Percentiles rank a stretch among this genome's conserved stretches.
Evolutionary conservation across 108 stramenopile genomes (phyloP).

Genomic region (Pseudonitzschia multistriata): DNA sequence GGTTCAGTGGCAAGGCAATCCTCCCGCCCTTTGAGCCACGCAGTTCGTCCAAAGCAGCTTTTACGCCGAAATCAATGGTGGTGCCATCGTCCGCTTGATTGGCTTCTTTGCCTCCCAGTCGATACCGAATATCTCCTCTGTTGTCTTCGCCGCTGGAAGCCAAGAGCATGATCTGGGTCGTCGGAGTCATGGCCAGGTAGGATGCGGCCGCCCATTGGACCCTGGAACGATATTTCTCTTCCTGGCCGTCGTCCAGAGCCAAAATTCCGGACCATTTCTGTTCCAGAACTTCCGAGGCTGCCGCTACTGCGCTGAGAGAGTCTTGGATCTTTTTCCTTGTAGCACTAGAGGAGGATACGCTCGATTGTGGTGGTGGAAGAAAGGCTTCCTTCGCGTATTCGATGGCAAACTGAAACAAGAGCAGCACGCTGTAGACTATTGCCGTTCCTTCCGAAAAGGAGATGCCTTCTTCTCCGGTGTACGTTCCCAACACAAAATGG

Average conservation of each 20-base stretch:
- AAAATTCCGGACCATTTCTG: slow-evolving; percentile 13
- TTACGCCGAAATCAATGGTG: background rate
- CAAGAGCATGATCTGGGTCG: slow-evolving; percentile 43
- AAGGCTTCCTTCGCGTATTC: slow-evolving; percentile 59
- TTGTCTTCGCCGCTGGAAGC: background rate
- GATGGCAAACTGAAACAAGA: slow-evolving; percentile 72
- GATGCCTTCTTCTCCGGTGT: background rate
- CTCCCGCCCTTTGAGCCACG: slow-evolving; percentile 49
- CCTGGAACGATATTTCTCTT: slow-evolving; percentile 22
- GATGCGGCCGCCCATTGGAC: slow-evolving; percentile 55
- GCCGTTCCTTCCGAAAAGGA: slow-evolving; percentile 53
- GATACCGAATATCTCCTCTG: slow-evolving; percentile 17
- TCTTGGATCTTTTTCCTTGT: background rate
- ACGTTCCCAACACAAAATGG: slow-evolving; percentile 28
- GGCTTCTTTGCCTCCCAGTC: slow-evolving; percentile 15
- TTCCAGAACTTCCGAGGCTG: background rate
- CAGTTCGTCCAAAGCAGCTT: slow-evolving; percentile 36
- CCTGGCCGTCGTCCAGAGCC: slow-evolving; percentile 14
- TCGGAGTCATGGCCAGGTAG: slow-evolving; percentile 50
- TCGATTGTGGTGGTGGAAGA: background rate
- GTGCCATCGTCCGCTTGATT: background rate
- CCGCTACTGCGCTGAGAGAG: background rate
- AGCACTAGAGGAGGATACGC: background rate
- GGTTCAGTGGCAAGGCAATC: slow-evolving; percentile 58
- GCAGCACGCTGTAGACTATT: slow-evolving; percentile 50